phyloP scores from a whole-genome alignment of 352 stramenopile genomes.

The Halophytophthora polymorphica region DNA sequence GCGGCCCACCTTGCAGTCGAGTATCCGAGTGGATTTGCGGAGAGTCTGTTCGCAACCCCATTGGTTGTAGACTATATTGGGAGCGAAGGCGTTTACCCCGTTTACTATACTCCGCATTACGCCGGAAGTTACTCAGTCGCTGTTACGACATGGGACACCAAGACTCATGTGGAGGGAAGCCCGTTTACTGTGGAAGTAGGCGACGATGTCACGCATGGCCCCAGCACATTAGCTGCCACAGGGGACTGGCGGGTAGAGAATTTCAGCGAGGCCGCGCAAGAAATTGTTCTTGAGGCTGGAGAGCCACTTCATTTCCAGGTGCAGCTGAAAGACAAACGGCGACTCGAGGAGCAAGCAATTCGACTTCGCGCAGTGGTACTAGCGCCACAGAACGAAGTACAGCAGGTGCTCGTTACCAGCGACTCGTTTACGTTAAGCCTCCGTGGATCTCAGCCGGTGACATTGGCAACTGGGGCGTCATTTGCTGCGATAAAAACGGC shows the following conservation, averaged over 20 bases:
- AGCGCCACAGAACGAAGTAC: conserved; percentile 43
- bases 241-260: conserved; percentile 75
- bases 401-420: conserved; percentile 43
- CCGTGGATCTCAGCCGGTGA: conserved; percentile 39
- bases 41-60: conserved; percentile 43
- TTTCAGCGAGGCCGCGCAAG: conserved; percentile 38
- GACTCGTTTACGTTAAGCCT: conserved; percentile 56
- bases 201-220: conserved; percentile 65
- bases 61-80: conserved; percentile 53
- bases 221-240: conserved; percentile 65
- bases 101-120: conserved; percentile 90
- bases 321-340: conserved; percentile 86
- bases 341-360: conserved; percentile 65
- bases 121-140: conserved; percentile 87
- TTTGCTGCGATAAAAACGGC: conserved; percentile 44
- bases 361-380: conserved; percentile 55
- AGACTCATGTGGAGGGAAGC: conserved; percentile 81
- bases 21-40: conserved; percentile 41
- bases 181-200: conserved; percentile 84
- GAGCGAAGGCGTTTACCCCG: conserved; percentile 82
- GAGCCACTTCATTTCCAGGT: conserved; percentile 80
- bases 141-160: conserved; percentile 72
- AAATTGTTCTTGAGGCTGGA: conserved; percentile 54
- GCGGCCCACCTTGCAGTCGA: conserved; percentile 67
- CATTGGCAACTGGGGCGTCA: conserved; percentile 32